These are phyloP conservation scores for Saxophila tyrrhenica DNA, from an alignment of 495 filamentous ascomycete species.

Conservation along the genomic window DNA sequence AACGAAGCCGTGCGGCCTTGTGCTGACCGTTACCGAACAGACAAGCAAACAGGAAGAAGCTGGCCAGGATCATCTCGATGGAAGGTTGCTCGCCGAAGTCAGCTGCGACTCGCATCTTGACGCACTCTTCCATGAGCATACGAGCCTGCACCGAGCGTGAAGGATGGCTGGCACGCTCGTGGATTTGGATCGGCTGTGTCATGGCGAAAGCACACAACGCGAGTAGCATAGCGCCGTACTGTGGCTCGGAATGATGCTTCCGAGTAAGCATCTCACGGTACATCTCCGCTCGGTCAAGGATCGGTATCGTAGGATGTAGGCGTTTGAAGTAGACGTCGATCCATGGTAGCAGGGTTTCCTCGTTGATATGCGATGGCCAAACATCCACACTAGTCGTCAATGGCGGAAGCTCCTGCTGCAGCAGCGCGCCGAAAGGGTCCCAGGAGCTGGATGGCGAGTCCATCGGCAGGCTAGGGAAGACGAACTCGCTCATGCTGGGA, in stretches of 20 bases:
- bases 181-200: slow-evolving; percentile 3
- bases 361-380: not conserved
- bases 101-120: not conserved
- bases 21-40: not conserved
- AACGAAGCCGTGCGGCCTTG: not conserved
- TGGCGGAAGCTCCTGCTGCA: not conserved
- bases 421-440: not conserved
- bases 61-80: slow-evolving; percentile 3
- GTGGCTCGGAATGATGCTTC: not conserved
- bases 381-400: not conserved
- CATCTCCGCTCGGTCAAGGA: not conserved
- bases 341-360: slow-evolving; percentile 1
- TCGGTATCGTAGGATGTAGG: not conserved
- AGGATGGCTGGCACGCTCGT: not conserved
- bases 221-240: slow-evolving; percentile 1
- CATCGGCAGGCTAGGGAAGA: slow-evolving; percentile 2
- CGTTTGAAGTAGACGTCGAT: slow-evolving; percentile 5
- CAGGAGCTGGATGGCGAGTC: not conserved
- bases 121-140: slow-evolving; percentile 3
- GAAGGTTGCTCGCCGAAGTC: slow-evolving; percentile 1
- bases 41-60: slow-evolving; percentile 2
- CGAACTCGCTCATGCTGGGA: not conserved
- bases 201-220: not conserved
- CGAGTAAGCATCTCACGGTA: not conserved
- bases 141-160: not conserved